Evolutionary conservation across 257 asterid species (phyloP).

Genomic region (Datura wrightii): DNA sequence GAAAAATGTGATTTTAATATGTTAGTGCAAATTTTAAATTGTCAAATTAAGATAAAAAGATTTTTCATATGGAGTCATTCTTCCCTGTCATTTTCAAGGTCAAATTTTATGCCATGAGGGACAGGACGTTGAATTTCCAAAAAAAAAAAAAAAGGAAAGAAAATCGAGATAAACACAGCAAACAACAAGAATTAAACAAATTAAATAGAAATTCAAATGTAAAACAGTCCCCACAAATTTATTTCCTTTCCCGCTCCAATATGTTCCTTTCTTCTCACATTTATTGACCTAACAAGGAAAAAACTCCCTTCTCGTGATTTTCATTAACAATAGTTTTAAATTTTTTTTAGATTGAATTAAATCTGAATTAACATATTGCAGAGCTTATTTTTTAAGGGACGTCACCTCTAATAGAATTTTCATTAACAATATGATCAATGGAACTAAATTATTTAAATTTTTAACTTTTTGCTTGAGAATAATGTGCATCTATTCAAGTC

Average conservation of each 20-base stretch:
- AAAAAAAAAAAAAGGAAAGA: neutral
- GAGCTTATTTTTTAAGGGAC: too few relatives aligned
- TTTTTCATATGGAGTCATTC: neutral
- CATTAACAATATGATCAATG: constrained; percentile 17
- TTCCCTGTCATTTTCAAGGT: neutral
- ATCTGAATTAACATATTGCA: too few relatives aligned
- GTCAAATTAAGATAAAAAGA: neutral
- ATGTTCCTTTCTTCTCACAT: neutral
- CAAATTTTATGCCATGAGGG: neutral
- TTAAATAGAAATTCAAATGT: neutral
- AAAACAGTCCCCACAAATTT: neutral
- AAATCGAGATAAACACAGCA: neutral
- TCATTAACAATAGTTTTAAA: neutral
- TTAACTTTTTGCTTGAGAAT: neutral
- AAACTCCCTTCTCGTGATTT: constrained; percentile 10
- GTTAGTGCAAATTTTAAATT: neutral
- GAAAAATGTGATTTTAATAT: neutral
- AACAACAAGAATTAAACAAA: neutral
- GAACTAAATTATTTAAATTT: neutral
- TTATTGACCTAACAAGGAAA: neutral
- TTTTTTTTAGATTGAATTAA: too few relatives aligned
- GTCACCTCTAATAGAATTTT: neutral
- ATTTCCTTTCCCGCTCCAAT: constrained; percentile 3
- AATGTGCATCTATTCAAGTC: neutral
- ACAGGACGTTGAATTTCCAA: neutral